A percentile compares a stretch with the other conserved stretches of the same genome.
Conservation (phyloP, 768 basidiomycete species). For the Boletus bicolor region DNA sequence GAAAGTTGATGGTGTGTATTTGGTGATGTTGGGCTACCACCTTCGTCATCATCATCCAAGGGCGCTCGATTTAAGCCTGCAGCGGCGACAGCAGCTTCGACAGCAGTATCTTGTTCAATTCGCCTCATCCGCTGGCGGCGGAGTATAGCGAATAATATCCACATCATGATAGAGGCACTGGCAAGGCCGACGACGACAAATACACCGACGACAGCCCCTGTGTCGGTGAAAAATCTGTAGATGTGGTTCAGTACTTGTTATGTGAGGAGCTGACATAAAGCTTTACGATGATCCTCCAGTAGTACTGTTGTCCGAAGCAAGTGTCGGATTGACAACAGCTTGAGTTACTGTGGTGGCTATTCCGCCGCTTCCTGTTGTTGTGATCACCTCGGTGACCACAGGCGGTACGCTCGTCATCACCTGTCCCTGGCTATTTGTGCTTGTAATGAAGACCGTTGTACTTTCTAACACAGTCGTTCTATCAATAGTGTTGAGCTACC, state of each 20-base stretch:
- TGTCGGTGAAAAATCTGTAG: slow-evolving; percentile 78
- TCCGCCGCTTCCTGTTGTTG: slow-evolving; percentile 55
- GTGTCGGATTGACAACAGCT: slow-evolving; percentile 67
- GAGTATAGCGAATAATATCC: slow-evolving; percentile 67
- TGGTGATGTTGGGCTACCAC: slow-evolving; percentile 23
- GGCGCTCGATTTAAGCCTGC: slow-evolving; percentile 67
- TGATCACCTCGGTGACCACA: slow-evolving; percentile 53
- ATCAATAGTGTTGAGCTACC: slow-evolving; percentile 16
- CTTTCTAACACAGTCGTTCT: slow-evolving; percentile 52
- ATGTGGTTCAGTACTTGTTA: slow-evolving; percentile 6
- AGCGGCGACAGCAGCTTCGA: slow-evolving; percentile 70
- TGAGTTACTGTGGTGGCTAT: slow-evolving; percentile 56
- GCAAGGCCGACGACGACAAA: slow-evolving; percentile 89
- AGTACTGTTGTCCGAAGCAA: slow-evolving; percentile 46
- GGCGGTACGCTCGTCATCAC: slow-evolving; percentile 50
- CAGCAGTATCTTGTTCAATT: slow-evolving; percentile 66
- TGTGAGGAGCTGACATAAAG: background rate
- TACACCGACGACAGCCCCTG: slow-evolving; percentile 87
- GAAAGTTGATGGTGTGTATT: slow-evolving; percentile 21
- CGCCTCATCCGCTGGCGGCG: slow-evolving; percentile 57
- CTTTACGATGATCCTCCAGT: slow-evolving; percentile 48
- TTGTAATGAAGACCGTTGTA: slow-evolving; percentile 51
- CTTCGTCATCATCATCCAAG: slow-evolving; percentile 64
- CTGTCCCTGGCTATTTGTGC: slow-evolving; percentile 56
- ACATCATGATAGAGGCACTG: slow-evolving; percentile 61